Percentiles rank a stretch among this genome's conserved stretches.
Evolutionary conservation across 768 basidiomycete species (phyloP).

Genomic region (Boletus coccyginus): DNA sequence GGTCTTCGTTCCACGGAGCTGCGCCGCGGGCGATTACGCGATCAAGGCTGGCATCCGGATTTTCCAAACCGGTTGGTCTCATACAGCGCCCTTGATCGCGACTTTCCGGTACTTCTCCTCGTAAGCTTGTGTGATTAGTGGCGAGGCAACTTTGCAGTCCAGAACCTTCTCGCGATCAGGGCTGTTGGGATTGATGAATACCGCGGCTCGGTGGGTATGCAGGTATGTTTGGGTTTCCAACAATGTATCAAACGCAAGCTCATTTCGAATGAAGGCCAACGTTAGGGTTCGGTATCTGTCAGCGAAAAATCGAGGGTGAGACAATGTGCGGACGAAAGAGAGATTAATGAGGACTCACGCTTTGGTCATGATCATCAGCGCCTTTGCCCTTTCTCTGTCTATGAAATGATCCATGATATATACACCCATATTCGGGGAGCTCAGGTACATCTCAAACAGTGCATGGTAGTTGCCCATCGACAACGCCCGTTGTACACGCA

Average conservation of each 20-base stretch:
- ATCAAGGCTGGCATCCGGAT: slow-evolving; percentile 3
- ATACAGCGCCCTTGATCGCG: slow-evolving; percentile 91
- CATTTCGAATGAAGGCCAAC: slow-evolving; percentile 72
- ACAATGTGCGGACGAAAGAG: not conserved
- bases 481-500: slow-evolving; percentile 83
- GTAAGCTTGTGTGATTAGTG: slow-evolving; percentile 58
- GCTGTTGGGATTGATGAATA: slow-evolving; percentile 61
- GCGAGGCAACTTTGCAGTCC: slow-evolving; percentile 66
- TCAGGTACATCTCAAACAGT: slow-evolving; percentile 80
- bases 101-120: slow-evolving; percentile 85
- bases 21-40: not conserved
- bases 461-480: slow-evolving; percentile 94
- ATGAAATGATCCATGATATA: slow-evolving; percentile 99
- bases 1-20: slow-evolving; percentile 15
- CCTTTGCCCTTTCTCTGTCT: slow-evolving; percentile 82
- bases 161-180: slow-evolving; percentile 62
- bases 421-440: slow-evolving; percentile 93
- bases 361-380: slow-evolving; percentile 87
- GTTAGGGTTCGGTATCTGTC: slow-evolving; percentile 80
- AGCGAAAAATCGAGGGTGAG: not conserved
- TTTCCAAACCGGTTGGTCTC: slow-evolving; percentile 16
- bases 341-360: slow-evolving; percentile 57
- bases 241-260: slow-evolving; percentile 79
- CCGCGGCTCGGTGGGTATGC: slow-evolving; percentile 59
- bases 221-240: slow-evolving; percentile 69